phyloP scores from a whole-genome alignment of 2,329 filamentous ascomycete genomes.

The Ceratocystis eucalypticola region DNA sequence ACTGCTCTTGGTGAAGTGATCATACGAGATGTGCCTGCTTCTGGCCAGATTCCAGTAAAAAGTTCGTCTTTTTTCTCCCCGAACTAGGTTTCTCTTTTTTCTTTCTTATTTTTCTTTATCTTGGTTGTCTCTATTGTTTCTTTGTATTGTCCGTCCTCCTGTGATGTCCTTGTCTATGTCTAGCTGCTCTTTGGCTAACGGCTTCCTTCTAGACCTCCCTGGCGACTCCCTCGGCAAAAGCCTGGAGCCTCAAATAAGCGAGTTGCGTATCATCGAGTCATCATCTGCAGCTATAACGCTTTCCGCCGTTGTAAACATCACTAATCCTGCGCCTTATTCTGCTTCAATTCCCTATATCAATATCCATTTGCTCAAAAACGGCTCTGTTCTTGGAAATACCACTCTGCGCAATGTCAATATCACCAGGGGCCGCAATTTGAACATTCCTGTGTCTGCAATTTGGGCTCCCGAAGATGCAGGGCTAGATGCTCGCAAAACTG shows the following conservation, averaged over 20 bases:
- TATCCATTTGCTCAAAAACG: conserved; percentile 61
- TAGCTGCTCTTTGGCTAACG: conserved; percentile 8
- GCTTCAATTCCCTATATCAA: conserved; percentile 69
- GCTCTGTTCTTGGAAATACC: conserved; percentile 61
- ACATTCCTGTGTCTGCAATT: conserved; percentile 50
- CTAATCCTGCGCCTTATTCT: conserved; percentile 80
- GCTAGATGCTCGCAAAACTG: conserved; percentile 44
- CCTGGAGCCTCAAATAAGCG: conserved; percentile 51
- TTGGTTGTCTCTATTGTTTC: conserved; percentile 4
- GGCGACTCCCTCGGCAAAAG: conserved; percentile 32
- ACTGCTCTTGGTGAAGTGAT: conserved; percentile 72
- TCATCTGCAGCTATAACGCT: conserved; percentile 57
- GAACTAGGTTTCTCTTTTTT: conserved; percentile 15
- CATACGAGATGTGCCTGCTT: conserved; percentile 69
- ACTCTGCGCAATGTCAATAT: conserved; percentile 51
- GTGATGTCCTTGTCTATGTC: neutral
- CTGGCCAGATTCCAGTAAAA: conserved; percentile 81
- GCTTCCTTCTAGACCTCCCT: conserved; percentile 17
- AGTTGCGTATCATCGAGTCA: conserved; percentile 60
- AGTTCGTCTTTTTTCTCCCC: conserved; percentile 57
- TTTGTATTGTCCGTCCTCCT: conserved; percentile 2
- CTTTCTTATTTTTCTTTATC: conserved; percentile 4
- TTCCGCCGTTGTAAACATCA: conserved; percentile 62
- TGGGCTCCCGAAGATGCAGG: conserved; percentile 62
- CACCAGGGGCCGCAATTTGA: conserved; percentile 55